These are phyloP conservation scores for Chrysopogon serrulatus DNA, from an alignment of 176 grass and related monocot genomes.

Conservation along the genomic window DNA sequence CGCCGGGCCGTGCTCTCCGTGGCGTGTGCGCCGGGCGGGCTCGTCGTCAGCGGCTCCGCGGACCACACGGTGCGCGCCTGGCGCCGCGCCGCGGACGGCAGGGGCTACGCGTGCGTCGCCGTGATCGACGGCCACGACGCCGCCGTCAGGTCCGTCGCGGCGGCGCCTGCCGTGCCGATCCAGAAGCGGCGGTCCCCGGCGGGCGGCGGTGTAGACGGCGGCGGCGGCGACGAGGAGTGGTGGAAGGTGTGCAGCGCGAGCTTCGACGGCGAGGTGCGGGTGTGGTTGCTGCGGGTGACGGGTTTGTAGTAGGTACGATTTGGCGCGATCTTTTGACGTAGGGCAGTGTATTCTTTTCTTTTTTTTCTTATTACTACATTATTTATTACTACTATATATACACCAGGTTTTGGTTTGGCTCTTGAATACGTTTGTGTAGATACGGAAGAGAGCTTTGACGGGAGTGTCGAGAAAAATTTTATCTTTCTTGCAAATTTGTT, in stretches of 20 bases:
- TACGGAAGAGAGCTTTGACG: not conserved
- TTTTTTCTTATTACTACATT: not conserved
- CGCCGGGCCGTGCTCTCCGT: conserved; percentile 68
- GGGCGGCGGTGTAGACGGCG: not conserved
- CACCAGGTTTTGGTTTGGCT: not conserved
- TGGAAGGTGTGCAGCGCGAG: conserved; percentile 71
- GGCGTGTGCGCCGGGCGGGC: conserved; percentile 44
- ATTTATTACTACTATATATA: not conserved
- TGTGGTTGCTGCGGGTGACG: conserved; percentile 61
- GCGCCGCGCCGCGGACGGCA: conserved; percentile 44
- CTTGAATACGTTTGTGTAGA: not conserved
- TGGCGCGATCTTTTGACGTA: conserved; percentile 20
- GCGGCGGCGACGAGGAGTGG: conserved; percentile 39
- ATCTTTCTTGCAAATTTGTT: not conserved
- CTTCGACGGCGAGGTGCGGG: conserved; percentile 73
- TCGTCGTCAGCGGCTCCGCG: conserved; percentile 74
- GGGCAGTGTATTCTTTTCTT: not conserved
- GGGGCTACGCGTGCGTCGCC: conserved; percentile 46
- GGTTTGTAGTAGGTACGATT: conserved; percentile 24
- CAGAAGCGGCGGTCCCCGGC: not conserved
- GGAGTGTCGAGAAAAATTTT: not conserved
- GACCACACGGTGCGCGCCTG: conserved; percentile 80
- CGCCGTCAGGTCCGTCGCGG: conserved; percentile 52
- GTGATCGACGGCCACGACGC: conserved; percentile 55
- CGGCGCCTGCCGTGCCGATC: not conserved